Conservation (phyloP, 2,329 filamentous ascomycete species). For the Fusarium torulosum region DNA sequence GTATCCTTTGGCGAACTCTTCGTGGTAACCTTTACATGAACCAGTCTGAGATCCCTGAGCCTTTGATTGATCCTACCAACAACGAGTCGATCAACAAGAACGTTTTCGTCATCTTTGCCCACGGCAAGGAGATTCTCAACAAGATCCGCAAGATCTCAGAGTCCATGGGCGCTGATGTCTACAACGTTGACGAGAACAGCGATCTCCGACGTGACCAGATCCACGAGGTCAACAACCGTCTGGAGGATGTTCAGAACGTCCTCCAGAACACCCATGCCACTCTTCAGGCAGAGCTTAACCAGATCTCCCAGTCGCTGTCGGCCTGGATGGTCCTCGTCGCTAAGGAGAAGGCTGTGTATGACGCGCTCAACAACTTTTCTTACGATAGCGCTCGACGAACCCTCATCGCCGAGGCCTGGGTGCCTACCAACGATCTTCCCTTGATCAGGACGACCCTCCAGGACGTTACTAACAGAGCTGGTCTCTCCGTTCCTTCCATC, state of each 20-base stretch:
- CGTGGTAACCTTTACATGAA: slow-evolving; percentile 99
- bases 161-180: slow-evolving; percentile 94
- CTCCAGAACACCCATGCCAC: slow-evolving; percentile 95
- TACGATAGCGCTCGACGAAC: slow-evolving; percentile 97
- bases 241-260: slow-evolving; percentile 92
- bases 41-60: slow-evolving; percentile 96
- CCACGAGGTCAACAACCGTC: slow-evolving; percentile 93
- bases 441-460: slow-evolving; percentile 93
- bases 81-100: slow-evolving; percentile 97
- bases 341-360: slow-evolving; percentile 98
- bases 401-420: slow-evolving; percentile 97
- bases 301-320: slow-evolving; percentile 91
- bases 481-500: slow-evolving; percentile 96
- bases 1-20: slow-evolving; percentile 96
- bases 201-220: slow-evolving; percentile 96
- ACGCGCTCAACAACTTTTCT: slow-evolving; percentile 94
- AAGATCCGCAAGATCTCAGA: slow-evolving; percentile 99
- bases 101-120: slow-evolving; percentile 98
- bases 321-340: slow-evolving; percentile 98
- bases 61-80: slow-evolving; percentile 89
- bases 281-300: slow-evolving; percentile 89
- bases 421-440: slow-evolving; percentile 88
- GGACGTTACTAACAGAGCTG: slow-evolving; percentile 95
- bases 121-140: slow-evolving; percentile 96
- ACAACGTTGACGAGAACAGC: slow-evolving; percentile 97